Conservation (phyloP, 2,329 filamentous ascomycete genomes). For the Cladophialophora bantiana region DNA sequence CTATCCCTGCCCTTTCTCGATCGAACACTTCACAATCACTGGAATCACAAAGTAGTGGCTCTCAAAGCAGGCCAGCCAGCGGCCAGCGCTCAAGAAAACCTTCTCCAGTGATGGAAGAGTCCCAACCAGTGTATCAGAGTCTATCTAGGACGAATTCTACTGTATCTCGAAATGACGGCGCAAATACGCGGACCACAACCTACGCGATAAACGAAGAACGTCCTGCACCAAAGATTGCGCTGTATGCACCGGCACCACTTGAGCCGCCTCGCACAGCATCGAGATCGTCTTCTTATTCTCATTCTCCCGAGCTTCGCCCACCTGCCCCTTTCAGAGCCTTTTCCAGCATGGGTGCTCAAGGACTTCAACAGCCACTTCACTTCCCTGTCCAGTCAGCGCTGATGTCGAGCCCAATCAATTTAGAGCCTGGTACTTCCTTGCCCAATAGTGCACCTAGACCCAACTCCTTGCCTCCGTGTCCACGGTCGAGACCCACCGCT, state of each 20-base stretch:
- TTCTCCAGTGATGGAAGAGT: constrained; percentile 33
- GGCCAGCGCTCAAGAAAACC: constrained; percentile 36
- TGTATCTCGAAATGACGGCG: constrained; percentile 24
- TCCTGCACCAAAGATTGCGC: constrained; percentile 10
- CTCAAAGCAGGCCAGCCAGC: constrained; percentile 31
- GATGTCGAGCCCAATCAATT: constrained; percentile 23
- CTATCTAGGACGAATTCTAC: constrained; percentile 29
- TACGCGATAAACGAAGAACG: constrained; percentile 32
- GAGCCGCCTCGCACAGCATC: constrained; percentile 28
- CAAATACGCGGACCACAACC: constrained; percentile 26
- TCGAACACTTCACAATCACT: constrained; percentile 31
- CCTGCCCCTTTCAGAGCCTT: constrained; percentile 25
- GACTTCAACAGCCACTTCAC: constrained; percentile 19
- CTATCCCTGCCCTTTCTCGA: constrained; percentile 33
- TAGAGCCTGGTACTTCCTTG: constrained; percentile 17
- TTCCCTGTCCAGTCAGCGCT: constrained; percentile 18
- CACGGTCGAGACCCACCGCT: constrained; percentile 66
- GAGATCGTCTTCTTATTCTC: constrained; percentile 34
- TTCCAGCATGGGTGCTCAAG: constrained; percentile 24
- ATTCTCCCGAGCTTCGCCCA: constrained; percentile 30
- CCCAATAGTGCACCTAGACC: constrained; percentile 13
- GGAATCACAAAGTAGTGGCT: constrained; percentile 30
- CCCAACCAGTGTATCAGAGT: constrained; percentile 13
- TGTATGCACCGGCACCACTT: constrained; percentile 23
- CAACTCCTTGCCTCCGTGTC: constrained; percentile 68